Evolutionary conservation across 768 basidiomycete genomes (phyloP).

Genomic region (Leucocoprinus sp.): DNA sequence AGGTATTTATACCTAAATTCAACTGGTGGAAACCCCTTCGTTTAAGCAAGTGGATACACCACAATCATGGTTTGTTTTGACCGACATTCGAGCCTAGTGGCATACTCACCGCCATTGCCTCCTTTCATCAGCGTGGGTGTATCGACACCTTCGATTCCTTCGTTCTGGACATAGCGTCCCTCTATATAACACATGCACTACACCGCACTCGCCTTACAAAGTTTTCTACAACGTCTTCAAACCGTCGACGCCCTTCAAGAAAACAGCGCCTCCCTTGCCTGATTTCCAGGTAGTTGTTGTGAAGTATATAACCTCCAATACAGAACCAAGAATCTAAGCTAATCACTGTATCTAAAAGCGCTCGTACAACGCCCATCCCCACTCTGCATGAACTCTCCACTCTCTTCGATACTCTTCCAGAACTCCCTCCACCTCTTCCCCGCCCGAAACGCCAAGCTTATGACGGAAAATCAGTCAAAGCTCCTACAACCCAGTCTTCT

Average conservation of each 20-base stretch:
- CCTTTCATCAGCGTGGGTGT: slow-evolving; percentile 52
- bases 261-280: slow-evolving; percentile 65
- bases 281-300: slow-evolving; percentile 85
- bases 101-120: background rate
- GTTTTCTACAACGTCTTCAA: slow-evolving; percentile 91
- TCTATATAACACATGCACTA: no score
- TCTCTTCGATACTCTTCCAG: slow-evolving; percentile 65
- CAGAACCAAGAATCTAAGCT: background rate
- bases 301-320: slow-evolving; percentile 39
- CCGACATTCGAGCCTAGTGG: background rate
- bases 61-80: slow-evolving; percentile 42
- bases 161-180: slow-evolving; percentile 53
- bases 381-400: slow-evolving; percentile 67
- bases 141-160: slow-evolving; percentile 63
- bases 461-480: no score
- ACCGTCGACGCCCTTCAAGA: slow-evolving; percentile 78
- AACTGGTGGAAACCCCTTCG: slow-evolving; percentile 71
- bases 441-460: slow-evolving; percentile 26
- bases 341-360: slow-evolving; percentile 53
- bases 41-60: slow-evolving; percentile 38
- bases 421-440: slow-evolving; percentile 55
- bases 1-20: slow-evolving; percentile 25
- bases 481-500: no score
- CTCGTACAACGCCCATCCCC: slow-evolving; percentile 76
- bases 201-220: slow-evolving; percentile 64